Base-by-base conservation (phyloP, 352 stramenopile species). In the Phytophthora megakarya region DNA sequence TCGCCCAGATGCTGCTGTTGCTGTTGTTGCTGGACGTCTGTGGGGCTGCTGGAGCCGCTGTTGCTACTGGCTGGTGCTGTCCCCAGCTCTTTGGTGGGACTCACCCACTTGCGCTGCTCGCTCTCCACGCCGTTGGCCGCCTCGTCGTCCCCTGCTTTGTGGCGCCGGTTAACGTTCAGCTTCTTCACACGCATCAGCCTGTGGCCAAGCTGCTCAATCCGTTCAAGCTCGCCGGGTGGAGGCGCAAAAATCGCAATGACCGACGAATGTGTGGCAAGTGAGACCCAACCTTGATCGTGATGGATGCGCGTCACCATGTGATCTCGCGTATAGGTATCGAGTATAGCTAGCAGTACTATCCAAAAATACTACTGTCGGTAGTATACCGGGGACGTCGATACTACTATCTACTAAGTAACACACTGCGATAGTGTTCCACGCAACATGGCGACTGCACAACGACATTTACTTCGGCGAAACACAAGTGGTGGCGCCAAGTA, bases 181-280 rank as follows among this genome's bases (percentile, higher is more conserved):
- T 90, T 90, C 80, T 90, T 90, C 69, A 90, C 78, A 80, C 81
- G 81, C 81, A 90, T 90, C 42, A 38, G 46, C 42, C 65, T 55
- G 33, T 45, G 30, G 30, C n/a, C 19, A 55, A 59, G 35, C 25
- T 56, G 44, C 39, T 32, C 16, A 16, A 4, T 44, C 39, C 33
- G 21, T 65, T 53, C 18, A 56, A 52, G 60, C 45, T 43, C 19
- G 19, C 13, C 3, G 46, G 13, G 40, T 58, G 66, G 61, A 43
- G 51, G 38, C 26, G 54, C 49, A 60, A 68, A 73, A 63, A 39
- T n/a, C 12, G 35, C 44, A 70, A 72, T 76, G 63, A 66, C 61
- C 73, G 63, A 66, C 61, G 62, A 64, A 53, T 53, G 30, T 48
- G 39, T n/a, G n/a, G n/a, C 47, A 32, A n/a, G 37, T 19, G 50